phyloP scores from a whole-genome alignment of 192 early-diverging fungal genomes.

The Podila horticola region DNA sequence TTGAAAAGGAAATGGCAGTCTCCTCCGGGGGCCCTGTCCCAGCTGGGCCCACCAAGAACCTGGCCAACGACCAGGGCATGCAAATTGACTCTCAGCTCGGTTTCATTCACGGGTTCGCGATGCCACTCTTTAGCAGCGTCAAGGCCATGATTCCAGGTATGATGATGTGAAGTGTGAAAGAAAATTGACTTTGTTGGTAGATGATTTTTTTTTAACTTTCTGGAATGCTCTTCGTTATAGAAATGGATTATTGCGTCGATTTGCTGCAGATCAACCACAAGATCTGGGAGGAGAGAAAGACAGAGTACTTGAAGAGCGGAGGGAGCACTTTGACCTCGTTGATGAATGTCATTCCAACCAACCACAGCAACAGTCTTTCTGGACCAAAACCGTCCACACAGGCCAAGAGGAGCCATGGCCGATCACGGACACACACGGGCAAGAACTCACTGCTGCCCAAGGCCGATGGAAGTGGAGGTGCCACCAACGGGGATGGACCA shows the following conservation, averaged over 20 bases:
- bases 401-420: neutral
- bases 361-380: neutral
- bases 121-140: slow-evolving; percentile 61
- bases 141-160: slow-evolving; percentile 58
- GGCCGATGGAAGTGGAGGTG: neutral
- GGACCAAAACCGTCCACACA: neutral
- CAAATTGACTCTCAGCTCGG: slow-evolving; percentile 63
- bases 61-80: slow-evolving; percentile 58
- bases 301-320: slow-evolving; percentile 36
- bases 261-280: slow-evolving; percentile 46
- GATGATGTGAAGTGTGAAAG: neutral
- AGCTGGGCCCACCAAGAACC: slow-evolving; percentile 59
- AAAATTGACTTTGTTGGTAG: neutral
- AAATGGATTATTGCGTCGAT: slow-evolving; percentile 52
- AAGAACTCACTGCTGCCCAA: neutral
- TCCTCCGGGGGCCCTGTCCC: slow-evolving; percentile 55
- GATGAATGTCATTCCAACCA: neutral
- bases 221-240: slow-evolving; percentile 13
- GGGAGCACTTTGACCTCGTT: neutral
- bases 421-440: slow-evolving; percentile 2
- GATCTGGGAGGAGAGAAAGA: slow-evolving; percentile 49
- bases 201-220: neutral
- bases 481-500: neutral
- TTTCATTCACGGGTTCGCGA: slow-evolving; percentile 63
- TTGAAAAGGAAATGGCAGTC: slow-evolving; percentile 73